Percentiles rank a stretch among this genome's conserved stretches.
Conservation (phyloP, 306 rosid genomes). For the Cucurbita pepo region DNA sequence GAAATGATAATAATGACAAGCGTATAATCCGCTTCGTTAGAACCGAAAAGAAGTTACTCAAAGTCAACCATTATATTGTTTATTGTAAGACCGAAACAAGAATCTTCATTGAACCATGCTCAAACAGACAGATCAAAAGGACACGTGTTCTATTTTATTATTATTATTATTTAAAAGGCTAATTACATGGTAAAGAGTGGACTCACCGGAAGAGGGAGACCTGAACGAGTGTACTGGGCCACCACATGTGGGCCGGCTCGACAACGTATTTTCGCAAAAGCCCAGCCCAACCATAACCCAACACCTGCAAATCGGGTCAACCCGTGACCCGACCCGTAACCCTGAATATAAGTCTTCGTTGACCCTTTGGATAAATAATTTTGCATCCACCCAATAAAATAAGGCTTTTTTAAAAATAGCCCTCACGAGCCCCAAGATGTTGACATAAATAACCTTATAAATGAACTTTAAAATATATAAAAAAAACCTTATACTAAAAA, state of each 20-base stretch:
- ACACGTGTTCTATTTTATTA: too few relatives aligned
- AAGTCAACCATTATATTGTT: not conserved
- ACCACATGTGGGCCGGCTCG: conserved; percentile 94
- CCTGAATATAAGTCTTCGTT: not conserved
- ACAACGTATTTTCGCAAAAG: conserved; percentile 68
- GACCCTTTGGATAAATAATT: not conserved
- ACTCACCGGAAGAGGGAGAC: conserved; percentile 69
- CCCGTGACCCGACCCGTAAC: not conserved
- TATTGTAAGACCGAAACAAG: too few relatives aligned
- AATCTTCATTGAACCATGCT: not conserved
- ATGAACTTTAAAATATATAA: too few relatives aligned
- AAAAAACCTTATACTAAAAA: too few relatives aligned
- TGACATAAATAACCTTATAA: not conserved
- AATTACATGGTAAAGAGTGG: not conserved
- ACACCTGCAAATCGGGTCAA: conserved; percentile 22
- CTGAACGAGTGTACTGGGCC: conserved; percentile 77
- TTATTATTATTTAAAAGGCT: too few relatives aligned
- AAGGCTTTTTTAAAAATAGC: not conserved
- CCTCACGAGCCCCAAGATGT: not conserved
- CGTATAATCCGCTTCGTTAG: not conserved
- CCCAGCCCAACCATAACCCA: conserved; percentile 90
- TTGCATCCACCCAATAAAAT: not conserved
- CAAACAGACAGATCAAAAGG: not conserved
- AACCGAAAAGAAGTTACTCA: not conserved
- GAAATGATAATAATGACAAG: not conserved